phyloP scores from a whole-genome alignment of 2,329 filamentous ascomycete genomes.

The Lithohypha guttulata region DNA sequence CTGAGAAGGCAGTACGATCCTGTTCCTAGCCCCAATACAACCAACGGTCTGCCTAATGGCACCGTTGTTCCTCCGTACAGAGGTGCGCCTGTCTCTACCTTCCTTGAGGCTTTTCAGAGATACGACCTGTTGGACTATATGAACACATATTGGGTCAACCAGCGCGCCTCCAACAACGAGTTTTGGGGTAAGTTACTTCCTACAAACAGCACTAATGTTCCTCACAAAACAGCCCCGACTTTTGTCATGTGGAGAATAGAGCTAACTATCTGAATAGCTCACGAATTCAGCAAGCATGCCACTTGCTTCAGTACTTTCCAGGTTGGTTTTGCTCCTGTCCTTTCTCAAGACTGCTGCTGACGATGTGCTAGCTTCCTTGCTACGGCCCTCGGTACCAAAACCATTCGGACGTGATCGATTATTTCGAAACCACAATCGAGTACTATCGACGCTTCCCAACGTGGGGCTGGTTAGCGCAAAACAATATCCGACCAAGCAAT shows the following conservation, averaged over 20 bases:
- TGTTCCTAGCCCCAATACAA: slow-evolving; percentile 48
- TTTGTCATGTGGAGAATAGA: too few relatives aligned
- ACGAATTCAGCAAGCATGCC: slow-evolving; percentile 58
- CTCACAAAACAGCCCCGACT: too few relatives aligned
- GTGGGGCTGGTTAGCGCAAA: slow-evolving; percentile 47
- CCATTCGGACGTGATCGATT: slow-evolving; percentile 52
- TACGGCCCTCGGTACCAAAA: slow-evolving; percentile 48
- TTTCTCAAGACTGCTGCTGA: not conserved
- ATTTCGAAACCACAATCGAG: slow-evolving; percentile 49
- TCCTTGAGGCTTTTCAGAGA: slow-evolving; percentile 48
- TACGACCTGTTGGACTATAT: slow-evolving; percentile 54
- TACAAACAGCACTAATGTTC: too few relatives aligned
- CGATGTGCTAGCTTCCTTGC: slow-evolving; percentile 38
- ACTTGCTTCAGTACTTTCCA: slow-evolving; percentile 60
- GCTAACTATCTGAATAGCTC: too few relatives aligned
- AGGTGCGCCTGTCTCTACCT: slow-evolving; percentile 47
- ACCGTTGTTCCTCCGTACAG: slow-evolving; percentile 47
- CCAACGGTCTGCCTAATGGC: slow-evolving; percentile 41
- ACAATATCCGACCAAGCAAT: slow-evolving; percentile 49
- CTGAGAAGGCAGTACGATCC: slow-evolving; percentile 53
- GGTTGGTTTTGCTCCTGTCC: slow-evolving; percentile 4
- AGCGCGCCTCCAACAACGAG: slow-evolving; percentile 43
- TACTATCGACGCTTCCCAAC: slow-evolving; percentile 52
- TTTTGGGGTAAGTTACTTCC: too few relatives aligned
- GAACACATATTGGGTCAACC: slow-evolving; percentile 55